Percentiles rank a stretch among this genome's conserved stretches.
Conservation (phyloP, 306 rosid species). For the Prinsepia uniflora region DNA sequence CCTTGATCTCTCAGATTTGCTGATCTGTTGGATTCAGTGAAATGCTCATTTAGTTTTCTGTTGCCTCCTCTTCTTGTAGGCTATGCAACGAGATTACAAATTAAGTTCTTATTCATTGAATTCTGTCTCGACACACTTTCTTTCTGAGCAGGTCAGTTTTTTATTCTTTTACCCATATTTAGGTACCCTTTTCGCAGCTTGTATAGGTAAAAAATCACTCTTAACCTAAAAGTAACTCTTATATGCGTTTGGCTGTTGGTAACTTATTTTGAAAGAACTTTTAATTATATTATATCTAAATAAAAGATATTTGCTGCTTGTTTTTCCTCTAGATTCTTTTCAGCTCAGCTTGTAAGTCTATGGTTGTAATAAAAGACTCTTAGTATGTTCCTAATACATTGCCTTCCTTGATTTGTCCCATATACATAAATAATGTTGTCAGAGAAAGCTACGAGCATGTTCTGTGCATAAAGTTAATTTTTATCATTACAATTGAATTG, state of each 20-base stretch:
- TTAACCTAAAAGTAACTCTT: background rate
- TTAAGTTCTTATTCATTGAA: conserved; percentile 94
- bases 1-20: conserved; percentile 6
- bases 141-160: conserved; percentile 81
- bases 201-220: background rate
- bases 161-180: conserved; percentile 5
- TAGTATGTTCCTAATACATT: background rate
- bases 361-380: background rate
- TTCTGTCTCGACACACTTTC: conserved; percentile 95
- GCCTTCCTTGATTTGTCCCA: background rate
- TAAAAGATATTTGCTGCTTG: background rate
- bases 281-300: background rate
- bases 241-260: background rate
- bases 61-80: conserved; percentile 43
- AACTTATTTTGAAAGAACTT: background rate
- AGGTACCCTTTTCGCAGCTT: conserved; percentile 8
- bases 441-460: background rate
- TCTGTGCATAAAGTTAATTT: background rate
- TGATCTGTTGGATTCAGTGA: conserved; percentile 11
- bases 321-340: background rate
- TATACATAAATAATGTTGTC: background rate
- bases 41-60: conserved; percentile 21
- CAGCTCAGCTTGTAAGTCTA: no score
- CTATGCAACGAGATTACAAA: conserved; percentile 86
- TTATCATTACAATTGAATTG: background rate